Evolutionary conservation across 1,139 yeast species (phyloP).

Genomic region (Saccharomyces hybrid): DNA sequence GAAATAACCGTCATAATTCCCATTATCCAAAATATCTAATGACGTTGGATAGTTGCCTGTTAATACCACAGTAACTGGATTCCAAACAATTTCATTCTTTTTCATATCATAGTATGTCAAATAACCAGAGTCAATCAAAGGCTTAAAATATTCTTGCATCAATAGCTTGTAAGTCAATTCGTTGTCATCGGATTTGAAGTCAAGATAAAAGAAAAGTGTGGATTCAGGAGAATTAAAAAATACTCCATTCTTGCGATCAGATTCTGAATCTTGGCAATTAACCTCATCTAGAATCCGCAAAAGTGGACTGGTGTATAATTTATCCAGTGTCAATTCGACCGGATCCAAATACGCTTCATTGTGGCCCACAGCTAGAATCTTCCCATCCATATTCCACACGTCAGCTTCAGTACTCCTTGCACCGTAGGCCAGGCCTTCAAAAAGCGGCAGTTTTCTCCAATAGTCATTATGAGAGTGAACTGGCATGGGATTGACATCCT

Average conservation of each 20-base stretch:
- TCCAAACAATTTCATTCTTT: too few relatives aligned
- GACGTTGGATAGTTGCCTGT: too few relatives aligned
- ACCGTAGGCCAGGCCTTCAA: slow-evolving; percentile 57
- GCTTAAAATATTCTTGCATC: too few relatives aligned
- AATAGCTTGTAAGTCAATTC: slow-evolving; percentile 33
- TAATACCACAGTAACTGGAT: too few relatives aligned
- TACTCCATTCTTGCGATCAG: slow-evolving; percentile 33
- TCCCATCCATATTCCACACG: slow-evolving; percentile 45
- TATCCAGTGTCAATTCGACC: slow-evolving; percentile 39
- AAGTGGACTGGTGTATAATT: slow-evolving; percentile 50
- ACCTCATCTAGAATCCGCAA: slow-evolving; percentile 41
- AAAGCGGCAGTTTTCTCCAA: slow-evolving; percentile 56
- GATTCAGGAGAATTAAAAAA: slow-evolving; percentile 40
- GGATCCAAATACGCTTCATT: slow-evolving; percentile 40
- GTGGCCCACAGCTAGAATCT: slow-evolving; percentile 60
- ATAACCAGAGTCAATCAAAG: too few relatives aligned
- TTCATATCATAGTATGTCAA: too few relatives aligned
- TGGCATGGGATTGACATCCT: slow-evolving; percentile 41
- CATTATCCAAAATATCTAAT: too few relatives aligned
- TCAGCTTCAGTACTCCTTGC: slow-evolving; percentile 64
- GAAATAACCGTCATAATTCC: too few relatives aligned
- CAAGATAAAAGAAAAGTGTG: slow-evolving; percentile 42
- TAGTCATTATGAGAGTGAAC: slow-evolving; percentile 75
- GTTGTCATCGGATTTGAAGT: slow-evolving; percentile 40
- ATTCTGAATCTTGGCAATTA: slow-evolving; percentile 9